These are phyloP conservation scores for Pleodorina starrii DNA, from an alignment of 139 green algal species.

Conservation along the genomic window DNA sequence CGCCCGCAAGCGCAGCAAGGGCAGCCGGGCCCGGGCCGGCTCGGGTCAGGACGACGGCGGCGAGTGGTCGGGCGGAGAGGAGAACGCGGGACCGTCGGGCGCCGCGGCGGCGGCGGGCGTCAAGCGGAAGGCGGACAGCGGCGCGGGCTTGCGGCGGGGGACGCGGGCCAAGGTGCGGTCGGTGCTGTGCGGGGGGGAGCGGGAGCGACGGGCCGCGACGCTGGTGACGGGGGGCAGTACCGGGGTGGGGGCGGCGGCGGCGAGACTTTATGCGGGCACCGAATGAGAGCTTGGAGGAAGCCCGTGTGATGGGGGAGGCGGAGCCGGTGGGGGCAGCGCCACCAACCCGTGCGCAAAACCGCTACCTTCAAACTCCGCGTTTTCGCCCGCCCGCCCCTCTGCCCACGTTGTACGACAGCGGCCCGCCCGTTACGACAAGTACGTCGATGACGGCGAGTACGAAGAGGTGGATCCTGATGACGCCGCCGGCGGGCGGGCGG, in stretches of 20 bases:
- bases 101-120: not conserved
- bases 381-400: no score
- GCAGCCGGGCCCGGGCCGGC: not conserved
- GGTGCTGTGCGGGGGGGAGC: no score
- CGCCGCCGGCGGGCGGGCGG: not conserved
- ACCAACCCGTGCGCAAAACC: no score
- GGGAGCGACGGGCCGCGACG: no score
- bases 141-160: not conserved
- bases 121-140: constrained; percentile 18
- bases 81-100: constrained; percentile 19
- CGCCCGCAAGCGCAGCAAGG: constrained; percentile 29
- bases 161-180: constrained; percentile 27
- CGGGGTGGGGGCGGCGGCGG: no score
- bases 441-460: constrained; percentile 26
- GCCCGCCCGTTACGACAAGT: constrained; percentile 9
- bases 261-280: no score
- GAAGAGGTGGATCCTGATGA: constrained; percentile 8
- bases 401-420: no score
- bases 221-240: no score
- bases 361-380: no score
- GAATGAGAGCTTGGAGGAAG: no score
- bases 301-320: no score
- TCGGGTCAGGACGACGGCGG: not conserved
- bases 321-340: no score
- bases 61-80: constrained; percentile 15